Evolutionary conservation across 2,329 filamentous ascomycete genomes (phyloP).

Genomic region (Ophiosphaerella herpotricha): DNA sequence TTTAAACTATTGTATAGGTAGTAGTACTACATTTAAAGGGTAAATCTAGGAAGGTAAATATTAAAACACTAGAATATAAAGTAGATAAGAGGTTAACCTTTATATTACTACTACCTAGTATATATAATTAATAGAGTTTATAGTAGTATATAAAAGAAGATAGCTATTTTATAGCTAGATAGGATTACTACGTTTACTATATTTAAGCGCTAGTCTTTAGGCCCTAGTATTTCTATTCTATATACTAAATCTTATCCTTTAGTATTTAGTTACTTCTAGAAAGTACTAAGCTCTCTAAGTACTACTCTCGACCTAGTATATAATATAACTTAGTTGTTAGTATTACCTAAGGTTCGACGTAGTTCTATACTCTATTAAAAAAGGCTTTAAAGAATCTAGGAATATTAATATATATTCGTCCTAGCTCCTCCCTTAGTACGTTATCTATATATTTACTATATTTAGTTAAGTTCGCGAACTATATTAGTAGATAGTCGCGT

Average conservation of each 20-base stretch:
- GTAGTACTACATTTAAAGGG: neutral
- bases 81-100: neutral
- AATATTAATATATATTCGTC: neutral
- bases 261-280: neutral
- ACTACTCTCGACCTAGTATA: neutral
- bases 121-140: neutral
- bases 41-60: neutral
- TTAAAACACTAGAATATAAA: neutral
- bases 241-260: neutral
- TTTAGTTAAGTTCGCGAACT: too few relatives aligned
- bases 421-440: too few relatives aligned
- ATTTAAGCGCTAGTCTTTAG: neutral
- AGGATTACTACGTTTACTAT: neutral
- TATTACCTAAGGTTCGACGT: neutral
- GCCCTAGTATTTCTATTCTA: neutral
- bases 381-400: neutral
- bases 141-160: neutral
- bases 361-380: too few relatives aligned
- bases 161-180: neutral
- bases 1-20: neutral
- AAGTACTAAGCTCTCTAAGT: neutral
- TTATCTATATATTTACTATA: too few relatives aligned
- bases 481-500: too few relatives aligned
- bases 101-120: neutral
- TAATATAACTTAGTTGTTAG: neutral